Evolutionary conservation across 805 yeast species (phyloP), one percentile per base, ranked within the genome.

Genomic region (Yarrowia deformans): DNA sequence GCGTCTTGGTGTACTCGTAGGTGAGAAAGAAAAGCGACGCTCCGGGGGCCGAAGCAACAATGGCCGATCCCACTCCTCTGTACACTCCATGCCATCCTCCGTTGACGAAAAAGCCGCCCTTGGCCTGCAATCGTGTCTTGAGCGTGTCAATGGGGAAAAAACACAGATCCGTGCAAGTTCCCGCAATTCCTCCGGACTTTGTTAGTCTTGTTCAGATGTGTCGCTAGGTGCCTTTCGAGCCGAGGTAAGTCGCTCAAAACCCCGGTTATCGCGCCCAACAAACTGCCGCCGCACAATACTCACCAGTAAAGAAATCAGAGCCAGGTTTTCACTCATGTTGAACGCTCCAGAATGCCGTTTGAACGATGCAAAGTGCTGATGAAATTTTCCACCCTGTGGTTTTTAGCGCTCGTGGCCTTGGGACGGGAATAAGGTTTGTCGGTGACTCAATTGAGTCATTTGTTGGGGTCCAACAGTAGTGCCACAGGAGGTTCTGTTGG

Each of bases 91-190:
- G 81, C 85, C 94, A 94, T 1, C 97, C 99, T 37, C 99, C 99
- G 79, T 93, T 94, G 18, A 79, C 81, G 77, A 92, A 91, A 75
- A 95, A 94, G 0, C 99, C 99, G 43, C 97, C 97, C 76, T 87
- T 87, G 23, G 99, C 98, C 78, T 95, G 99, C 16, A 95, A 81
- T 69, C 99, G 83, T 0, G 99, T 95, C 79, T 95, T 95, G 69
- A 95, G 74, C 0, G 99, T 95, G 75, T 95, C 99, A 48, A 95
- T 91, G 14, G 99, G 99, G 81, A 94, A 95, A 79, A 95, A 95
- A 3, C 90, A 92, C 46, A 95, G 82, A 79, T 95, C 99, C 0
- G 98, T 93, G 7, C 96, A 88, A 1, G 97, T 95, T 16, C 99
- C 99, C 7, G 99, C 97, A 70, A 95, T 88, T 8, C 91, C 99